Base-by-base conservation (phyloP, 83 land plant genomes). In the Diphasiastrum complanatum region DNA sequence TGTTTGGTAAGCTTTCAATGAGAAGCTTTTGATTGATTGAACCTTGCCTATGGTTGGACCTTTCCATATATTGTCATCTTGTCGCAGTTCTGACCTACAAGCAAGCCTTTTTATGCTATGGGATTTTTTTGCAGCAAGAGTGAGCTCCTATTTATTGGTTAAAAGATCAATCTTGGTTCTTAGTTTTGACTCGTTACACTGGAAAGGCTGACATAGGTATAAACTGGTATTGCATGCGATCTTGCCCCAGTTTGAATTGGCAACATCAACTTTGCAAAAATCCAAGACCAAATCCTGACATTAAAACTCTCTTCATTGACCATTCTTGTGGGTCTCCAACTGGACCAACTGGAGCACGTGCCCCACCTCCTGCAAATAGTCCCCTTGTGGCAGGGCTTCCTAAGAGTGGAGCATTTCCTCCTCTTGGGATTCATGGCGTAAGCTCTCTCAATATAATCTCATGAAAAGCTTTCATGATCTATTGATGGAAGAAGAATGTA, bases 211-310 rank as follows among this genome's bases (percentile, higher is more conserved):
- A n/a, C n/a, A n/a, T n/a, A n/a, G n/a, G n/a, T n/a, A n/a, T n/a
- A n/a, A n/a, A n/a, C n/a, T n/a, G n/a, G n/a, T n/a, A n/a, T n/a
- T n/a, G n/a, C n/a, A n/a, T n/a, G n/a, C n/a, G n/a, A n/a, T n/a
- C n/a, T n/a, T n/a, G 28, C 59, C 63, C 60, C 84, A 93, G 96
- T 74, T 80, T 93, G 45, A 93, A 93, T 68, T 93, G 98, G 96
- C 98, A 93, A 72, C 96, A 89, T 55, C 98, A 93, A 72, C 83
- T 85, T 11, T 93, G 98, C 73, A 89, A 93, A 60, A 85, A 83
- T 61, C 96, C 98, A 28, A 81, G 87, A 62, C 83, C 89, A 34
- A 85, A 89, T 62, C 98, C 96, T 16, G 98, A 93, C 66, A 93
- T 93, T n/a, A 93, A 93, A 71, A 93, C 98, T 32, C 84, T 93